These are phyloP conservation scores for Spirogloea muscicola DNA, from an alignment of 139 green algal genomes.

Conservation along the genomic window DNA sequence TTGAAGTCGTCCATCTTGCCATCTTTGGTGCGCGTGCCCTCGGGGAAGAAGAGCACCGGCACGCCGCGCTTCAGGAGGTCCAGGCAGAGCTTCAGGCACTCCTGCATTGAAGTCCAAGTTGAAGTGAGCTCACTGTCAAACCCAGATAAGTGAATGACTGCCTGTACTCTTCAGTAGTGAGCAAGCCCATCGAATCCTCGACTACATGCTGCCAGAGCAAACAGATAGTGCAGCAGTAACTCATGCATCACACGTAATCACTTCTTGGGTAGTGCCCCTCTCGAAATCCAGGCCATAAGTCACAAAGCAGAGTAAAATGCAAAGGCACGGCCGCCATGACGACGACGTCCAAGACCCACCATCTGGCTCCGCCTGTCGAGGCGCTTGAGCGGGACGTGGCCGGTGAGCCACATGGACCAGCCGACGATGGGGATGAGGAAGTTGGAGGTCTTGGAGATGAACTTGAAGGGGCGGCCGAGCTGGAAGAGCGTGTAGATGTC, in stretches of 20 bases:
- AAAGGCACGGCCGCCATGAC: no score
- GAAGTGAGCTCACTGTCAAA: no score
- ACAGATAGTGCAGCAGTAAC: no score
- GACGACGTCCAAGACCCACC: no score
- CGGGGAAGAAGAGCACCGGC: slow-evolving; percentile 86
- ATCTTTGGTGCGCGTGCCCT: slow-evolving; percentile 71
- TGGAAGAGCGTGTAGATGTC: slow-evolving; percentile 59
- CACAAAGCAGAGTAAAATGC: no score
- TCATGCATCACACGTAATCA: no score
- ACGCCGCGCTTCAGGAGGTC: slow-evolving; percentile 68
- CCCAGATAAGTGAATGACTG: no score
- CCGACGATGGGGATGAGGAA: slow-evolving; percentile 97
- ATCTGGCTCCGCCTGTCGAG: slow-evolving; percentile 83
- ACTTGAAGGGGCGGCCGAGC: slow-evolving; percentile 77
- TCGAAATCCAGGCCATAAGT: no score
- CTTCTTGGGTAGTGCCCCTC: no score
- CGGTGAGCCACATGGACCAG: slow-evolving; percentile 98
- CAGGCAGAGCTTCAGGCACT: slow-evolving; percentile 71
- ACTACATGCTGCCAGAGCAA: no score
- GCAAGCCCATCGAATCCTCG: no score
- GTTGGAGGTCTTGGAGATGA: slow-evolving; percentile 93
- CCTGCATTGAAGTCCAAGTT: slow-evolving; percentile 29
- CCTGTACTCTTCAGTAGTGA: no score
- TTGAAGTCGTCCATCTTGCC: slow-evolving; percentile 53
- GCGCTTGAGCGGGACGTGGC: slow-evolving; percentile 85